phyloP scores from a whole-genome alignment of 2,329 filamentous ascomycete genomes.

The Claviceps maximensis region DNA sequence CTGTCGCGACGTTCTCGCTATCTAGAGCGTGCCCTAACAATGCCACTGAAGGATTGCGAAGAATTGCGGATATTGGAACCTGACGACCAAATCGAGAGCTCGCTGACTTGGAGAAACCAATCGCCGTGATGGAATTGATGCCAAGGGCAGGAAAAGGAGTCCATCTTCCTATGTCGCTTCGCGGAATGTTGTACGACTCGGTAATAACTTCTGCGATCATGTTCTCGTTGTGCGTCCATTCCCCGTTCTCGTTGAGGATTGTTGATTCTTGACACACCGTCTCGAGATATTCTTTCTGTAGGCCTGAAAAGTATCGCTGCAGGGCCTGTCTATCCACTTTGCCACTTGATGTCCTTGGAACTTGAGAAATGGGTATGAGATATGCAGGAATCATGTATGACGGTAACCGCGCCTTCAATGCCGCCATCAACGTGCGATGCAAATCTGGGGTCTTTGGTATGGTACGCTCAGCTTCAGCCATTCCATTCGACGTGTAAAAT shows the following conservation, averaged over 20 bases:
- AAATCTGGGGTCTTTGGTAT: constrained; percentile 22
- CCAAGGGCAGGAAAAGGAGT: constrained; percentile 69
- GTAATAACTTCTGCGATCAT: constrained; percentile 42
- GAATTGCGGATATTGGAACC: constrained; percentile 53
- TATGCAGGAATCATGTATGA: constrained; percentile 69
- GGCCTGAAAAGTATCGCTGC: constrained; percentile 27
- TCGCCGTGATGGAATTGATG: constrained; percentile 72
- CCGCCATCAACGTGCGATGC: constrained; percentile 37
- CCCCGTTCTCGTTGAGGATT: constrained; percentile 18
- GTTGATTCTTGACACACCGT: constrained; percentile 12
- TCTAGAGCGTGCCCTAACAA: constrained; percentile 34
- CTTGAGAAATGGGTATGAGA: constrained; percentile 52
- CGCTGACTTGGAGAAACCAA: constrained; percentile 50
- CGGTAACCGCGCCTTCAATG: constrained; percentile 45
- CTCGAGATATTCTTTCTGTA: constrained; percentile 34
- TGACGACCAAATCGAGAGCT: constrained; percentile 29
- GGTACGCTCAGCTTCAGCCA: constrained; percentile 18
- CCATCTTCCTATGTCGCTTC: constrained; percentile 40
- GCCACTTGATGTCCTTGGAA: constrained; percentile 62
- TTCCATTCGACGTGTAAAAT: constrained; percentile 48
- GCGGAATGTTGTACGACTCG: constrained; percentile 31
- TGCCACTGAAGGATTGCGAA: constrained; percentile 55
- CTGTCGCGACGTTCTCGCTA: background rate
- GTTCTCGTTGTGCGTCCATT: constrained; percentile 43
- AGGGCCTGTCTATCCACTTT: constrained; percentile 56